Conservation (phyloP, 768 basidiomycete genomes). For the Phlebiopsis gigantea region DNA sequence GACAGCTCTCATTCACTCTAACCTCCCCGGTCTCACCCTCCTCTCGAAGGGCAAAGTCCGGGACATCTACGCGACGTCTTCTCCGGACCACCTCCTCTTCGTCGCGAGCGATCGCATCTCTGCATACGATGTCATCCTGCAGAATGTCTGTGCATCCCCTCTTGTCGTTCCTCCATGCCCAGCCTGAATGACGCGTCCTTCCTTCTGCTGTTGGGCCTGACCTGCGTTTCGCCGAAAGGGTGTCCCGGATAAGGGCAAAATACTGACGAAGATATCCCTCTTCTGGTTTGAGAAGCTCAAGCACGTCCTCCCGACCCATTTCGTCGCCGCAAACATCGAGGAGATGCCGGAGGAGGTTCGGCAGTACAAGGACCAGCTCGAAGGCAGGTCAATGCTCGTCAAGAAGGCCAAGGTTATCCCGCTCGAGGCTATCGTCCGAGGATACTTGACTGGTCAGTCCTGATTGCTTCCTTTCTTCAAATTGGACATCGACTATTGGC, state of each 20-base stretch:
- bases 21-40: slow-evolving; percentile 59
- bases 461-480: not conserved
- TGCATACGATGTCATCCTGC: slow-evolving; percentile 92
- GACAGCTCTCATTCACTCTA: slow-evolving; percentile 43
- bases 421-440: slow-evolving; percentile 92
- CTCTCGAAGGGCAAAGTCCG: slow-evolving; percentile 93
- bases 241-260: slow-evolving; percentile 88
- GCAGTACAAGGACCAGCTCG: slow-evolving; percentile 69
- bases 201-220: not conserved
- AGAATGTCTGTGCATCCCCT: slow-evolving; percentile 60
- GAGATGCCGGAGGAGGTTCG: slow-evolving; percentile 80
- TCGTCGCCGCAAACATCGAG: slow-evolving; percentile 70
- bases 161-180: not conserved
- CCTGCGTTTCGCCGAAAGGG: slow-evolving; percentile 46
- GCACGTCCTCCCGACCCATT: slow-evolving; percentile 83
- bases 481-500: not conserved
- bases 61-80: slow-evolving; percentile 82
- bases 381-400: slow-evolving; percentile 89
- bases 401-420: slow-evolving; percentile 83
- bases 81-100: slow-evolving; percentile 74
- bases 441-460: slow-evolving; percentile 85
- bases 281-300: slow-evolving; percentile 92
- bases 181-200: not conserved
- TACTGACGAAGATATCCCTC: slow-evolving; percentile 84
- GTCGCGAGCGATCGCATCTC: slow-evolving; percentile 95